Base-by-base conservation (phyloP, 192 early-diverging fungal species). In the Chytriomyces sp. region DNA sequence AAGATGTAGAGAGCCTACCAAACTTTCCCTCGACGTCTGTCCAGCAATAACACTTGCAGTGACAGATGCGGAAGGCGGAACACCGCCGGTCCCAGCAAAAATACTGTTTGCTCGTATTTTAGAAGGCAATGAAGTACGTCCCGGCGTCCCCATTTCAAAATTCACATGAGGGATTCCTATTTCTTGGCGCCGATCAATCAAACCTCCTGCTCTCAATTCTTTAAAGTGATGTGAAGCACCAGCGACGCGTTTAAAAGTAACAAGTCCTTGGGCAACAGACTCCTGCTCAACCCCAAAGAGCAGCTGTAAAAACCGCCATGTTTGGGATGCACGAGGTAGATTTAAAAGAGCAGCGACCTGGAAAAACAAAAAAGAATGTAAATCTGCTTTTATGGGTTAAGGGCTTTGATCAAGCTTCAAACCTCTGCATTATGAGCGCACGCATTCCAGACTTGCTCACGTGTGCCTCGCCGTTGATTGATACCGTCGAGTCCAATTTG, bases 261-360 rank as follows among this genome's bases (percentile, higher is more conserved):
- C 20, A 3, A 57, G 13, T 2, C 53, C 53, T n/a, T 13, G 53
- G 5, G 20, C 53, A 57, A 57, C 53, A 45, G 66, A 0, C 53
- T 57, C 16, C 53, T 13, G n/a, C 16, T 72, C 50, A 24, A 72
- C 69, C 7, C 84, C 87, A 76, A 87, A 93, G 57, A 94, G 84
- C 26, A 93, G 68, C 45, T 89, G 81, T 6, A 95, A 64, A 6
- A 93, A 87, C 26, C 85, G 91, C 93, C 93, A 95, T 6, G 93
- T 91, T 72, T 94, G 92, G 7, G 91, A 85, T 7, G 89, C 87
- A 28, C 89, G 81, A 53, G 85, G 87, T 48, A 84, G 79, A 50
- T 88, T 86, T 35, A 90, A 77, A 61, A 91, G 84, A 78, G 82
- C 82, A 5, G 93, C 93, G 46, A 89, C 66, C 85, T 93, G 45